These are phyloP conservation scores for Kokia cookei DNA, from an alignment of 441 rosid genomes.

Conservation along the genomic window DNA sequence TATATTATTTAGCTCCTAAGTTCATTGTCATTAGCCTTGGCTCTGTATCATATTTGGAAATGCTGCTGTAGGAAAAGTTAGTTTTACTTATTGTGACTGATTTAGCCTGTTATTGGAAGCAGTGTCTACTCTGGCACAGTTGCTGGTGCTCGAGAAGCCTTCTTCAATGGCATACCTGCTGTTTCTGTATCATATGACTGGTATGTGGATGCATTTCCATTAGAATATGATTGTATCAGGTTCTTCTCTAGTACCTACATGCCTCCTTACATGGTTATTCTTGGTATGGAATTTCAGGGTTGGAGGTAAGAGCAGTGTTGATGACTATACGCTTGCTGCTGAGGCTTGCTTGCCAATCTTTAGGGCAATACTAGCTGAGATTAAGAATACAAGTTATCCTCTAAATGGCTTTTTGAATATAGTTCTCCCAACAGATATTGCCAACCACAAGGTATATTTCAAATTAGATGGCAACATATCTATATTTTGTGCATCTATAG, in stretches of 20 bases:
- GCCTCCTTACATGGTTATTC: neutral
- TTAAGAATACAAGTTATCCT: slow-evolving; percentile 57
- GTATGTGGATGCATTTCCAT: slow-evolving; percentile 18
- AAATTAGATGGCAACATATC: neutral
- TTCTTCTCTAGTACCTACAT: neutral
- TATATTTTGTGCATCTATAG: neutral
- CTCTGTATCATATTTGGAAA: neutral
- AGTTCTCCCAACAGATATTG: slow-evolving; percentile 68
- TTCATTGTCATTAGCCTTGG: neutral
- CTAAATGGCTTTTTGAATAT: slow-evolving; percentile 60
- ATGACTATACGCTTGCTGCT: slow-evolving; percentile 66
- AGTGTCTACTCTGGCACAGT: slow-evolving; percentile 93
- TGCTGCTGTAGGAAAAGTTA: neutral
- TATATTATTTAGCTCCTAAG: neutral
- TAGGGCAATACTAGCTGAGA: slow-evolving; percentile 42
- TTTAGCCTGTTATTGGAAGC: slow-evolving; percentile 14
- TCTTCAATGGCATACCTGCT: slow-evolving; percentile 68
- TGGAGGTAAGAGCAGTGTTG: slow-evolving; percentile 44
- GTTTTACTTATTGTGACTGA: neutral
- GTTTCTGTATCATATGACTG: slow-evolving; percentile 74
- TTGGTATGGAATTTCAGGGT: slow-evolving; percentile 32
- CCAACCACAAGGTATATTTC: slow-evolving; percentile 65
- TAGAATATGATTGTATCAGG: neutral
- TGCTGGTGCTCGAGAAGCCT: slow-evolving; percentile 95
- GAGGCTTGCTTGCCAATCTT: slow-evolving; percentile 83